These are phyloP conservation scores for Eucommia ulmoides DNA, from an alignment of 257 asterid species.

Conservation along the genomic window DNA sequence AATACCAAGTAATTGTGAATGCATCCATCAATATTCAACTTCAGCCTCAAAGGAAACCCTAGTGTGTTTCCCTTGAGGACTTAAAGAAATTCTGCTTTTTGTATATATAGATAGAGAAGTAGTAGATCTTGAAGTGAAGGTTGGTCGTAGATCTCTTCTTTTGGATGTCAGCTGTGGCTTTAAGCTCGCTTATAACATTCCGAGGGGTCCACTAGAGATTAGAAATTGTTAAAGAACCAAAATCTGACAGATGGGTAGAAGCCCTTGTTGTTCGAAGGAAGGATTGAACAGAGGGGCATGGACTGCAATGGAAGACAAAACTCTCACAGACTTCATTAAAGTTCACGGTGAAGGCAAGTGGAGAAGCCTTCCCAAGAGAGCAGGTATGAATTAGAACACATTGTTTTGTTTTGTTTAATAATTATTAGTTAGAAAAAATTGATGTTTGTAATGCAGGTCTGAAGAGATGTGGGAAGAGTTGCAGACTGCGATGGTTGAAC, in stretches of 20 bases:
- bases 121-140: no score
- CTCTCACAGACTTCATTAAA: background rate
- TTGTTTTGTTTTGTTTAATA: background rate
- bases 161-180: no score
- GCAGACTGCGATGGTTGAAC: slow-evolving; percentile 1
- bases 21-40: no score
- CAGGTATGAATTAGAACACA: background rate
- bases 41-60: background rate
- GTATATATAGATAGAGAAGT: no score
- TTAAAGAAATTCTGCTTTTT: no score
- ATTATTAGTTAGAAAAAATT: background rate
- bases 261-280: background rate
- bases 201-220: background rate
- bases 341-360: slow-evolving; percentile 1
- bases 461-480: slow-evolving; percentile 3
- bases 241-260: background rate
- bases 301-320: background rate
- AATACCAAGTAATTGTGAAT: no score
- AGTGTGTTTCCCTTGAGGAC: no score
- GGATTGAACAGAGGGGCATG: slow-evolving; percentile 1
- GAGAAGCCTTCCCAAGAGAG: background rate
- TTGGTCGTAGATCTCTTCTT: no score
- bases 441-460: background rate
- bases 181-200: no score
- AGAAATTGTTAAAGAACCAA: background rate